Evolutionary conservation across 345 rosid genomes (phyloP), one percentile per base, ranked within the genome.

Genomic region (Xanthoceras sorbifolium): DNA sequence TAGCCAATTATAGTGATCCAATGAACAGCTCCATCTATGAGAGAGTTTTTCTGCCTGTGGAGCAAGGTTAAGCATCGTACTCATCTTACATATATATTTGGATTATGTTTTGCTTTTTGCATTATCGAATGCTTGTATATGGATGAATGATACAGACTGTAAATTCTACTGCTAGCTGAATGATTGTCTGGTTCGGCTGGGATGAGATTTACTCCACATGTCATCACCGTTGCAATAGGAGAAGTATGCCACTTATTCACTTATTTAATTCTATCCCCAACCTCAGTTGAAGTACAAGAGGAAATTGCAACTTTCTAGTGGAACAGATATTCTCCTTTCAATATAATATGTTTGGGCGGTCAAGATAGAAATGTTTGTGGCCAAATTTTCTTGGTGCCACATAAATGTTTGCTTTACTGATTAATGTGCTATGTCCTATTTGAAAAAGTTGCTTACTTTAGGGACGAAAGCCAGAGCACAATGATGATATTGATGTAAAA

Each of bases 161-260:
- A 34, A 78, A 69, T 55, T 84, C 50, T 85, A 71, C 84, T 85
- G 84, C 69, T 50, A 93, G 97, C 96, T 82, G 87, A 79, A 74
- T 83, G 86, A 84, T 80, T 90, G 69, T 89, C 94, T 72, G 91
- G 93, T 74, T 82, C 97, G 1, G 91, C 98, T 40, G 97, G 98
- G 72, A 84, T 89, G 81, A 93, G 97, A 72, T 93, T 91, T 83
- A 90, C 92, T 42, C 94, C 97, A 5, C 97, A 91, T 67, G 80
- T 91, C 79, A 87, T 93, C 78, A 73, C 90, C 4, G 86, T 90
- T 77, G 91, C 92, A 44, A 81, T 85, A 66, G 98, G 98, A 85
- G 98, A 93, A 81, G 98, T 93, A 89, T 78, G 89, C 68, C 15
- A 17, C 69, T 18, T 50, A 62, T 73, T 75, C 73, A 74, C 29